Percentiles rank a stretch among this genome's conserved stretches.
Evolutionary conservation across 495 filamentous ascomycete species (phyloP).

Genomic region (Hypoxylon intermedium): DNA sequence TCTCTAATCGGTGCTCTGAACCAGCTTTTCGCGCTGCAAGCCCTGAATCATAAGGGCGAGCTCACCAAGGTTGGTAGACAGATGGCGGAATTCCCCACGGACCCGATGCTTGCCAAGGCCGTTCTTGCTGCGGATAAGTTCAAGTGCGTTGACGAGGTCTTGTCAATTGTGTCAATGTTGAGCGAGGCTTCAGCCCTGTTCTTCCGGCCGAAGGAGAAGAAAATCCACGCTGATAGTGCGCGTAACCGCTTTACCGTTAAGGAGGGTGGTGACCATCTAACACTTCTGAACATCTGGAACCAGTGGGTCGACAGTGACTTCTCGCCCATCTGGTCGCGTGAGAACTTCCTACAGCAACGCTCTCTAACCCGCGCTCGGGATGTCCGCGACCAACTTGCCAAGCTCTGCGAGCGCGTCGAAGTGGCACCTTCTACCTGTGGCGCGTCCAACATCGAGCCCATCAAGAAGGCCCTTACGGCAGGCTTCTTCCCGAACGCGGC

Average conservation of each 20-base stretch:
- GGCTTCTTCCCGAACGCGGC: constrained; percentile 98
- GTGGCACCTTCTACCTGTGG: constrained; percentile 74
- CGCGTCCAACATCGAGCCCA: constrained; percentile 71
- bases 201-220: constrained; percentile 97
- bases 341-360: constrained; percentile 94
- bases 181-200: constrained; percentile 88
- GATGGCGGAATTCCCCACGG: constrained; percentile 96
- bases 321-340: constrained; percentile 83
- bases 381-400: constrained; percentile 92
- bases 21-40: constrained; percentile 89
- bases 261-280: constrained; percentile 90
- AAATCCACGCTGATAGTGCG: constrained; percentile 91
- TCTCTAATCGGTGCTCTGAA: constrained; percentile 90
- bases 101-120: constrained; percentile 90
- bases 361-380: constrained; percentile 85
- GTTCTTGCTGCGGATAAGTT: constrained; percentile 89
- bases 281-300: constrained; percentile 94
- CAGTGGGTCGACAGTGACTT: constrained; percentile 96
- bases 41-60: constrained; percentile 86
- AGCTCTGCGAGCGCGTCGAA: constrained; percentile 90
- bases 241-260: constrained; percentile 90
- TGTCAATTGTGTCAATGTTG: constrained; percentile 95
- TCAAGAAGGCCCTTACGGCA: constrained; percentile 85
- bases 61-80: constrained; percentile 91
- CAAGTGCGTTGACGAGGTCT: constrained; percentile 91